phyloP scores from a whole-genome alignment of 352 stramenopile species.

The Phytophthora sojae region DNA sequence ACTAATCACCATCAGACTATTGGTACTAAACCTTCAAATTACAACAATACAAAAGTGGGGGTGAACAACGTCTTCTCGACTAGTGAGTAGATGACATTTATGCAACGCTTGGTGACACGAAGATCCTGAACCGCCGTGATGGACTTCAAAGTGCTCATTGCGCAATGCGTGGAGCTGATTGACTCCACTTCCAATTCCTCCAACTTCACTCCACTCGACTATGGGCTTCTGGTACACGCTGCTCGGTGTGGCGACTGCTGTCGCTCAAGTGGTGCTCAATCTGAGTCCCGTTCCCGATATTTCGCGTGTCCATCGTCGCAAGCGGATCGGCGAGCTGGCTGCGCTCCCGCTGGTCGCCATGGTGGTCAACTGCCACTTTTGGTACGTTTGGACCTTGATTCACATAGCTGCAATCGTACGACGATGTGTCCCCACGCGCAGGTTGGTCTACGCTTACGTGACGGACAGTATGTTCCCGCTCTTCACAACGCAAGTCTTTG shows the following conservation, averaged over 20 bases:
- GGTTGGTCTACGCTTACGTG: slow-evolving; percentile 38
- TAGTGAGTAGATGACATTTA: slow-evolving; percentile 6
- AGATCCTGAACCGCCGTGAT: slow-evolving; percentile 2
- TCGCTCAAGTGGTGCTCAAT: slow-evolving; percentile 24
- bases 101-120: slow-evolving; percentile 19
- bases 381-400: slow-evolving; percentile 13
- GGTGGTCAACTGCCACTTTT: slow-evolving; percentile 36
- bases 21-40: not conserved
- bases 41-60: slow-evolving; percentile 10
- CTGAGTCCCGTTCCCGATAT: slow-evolving; percentile 34
- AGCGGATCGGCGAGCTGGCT: slow-evolving; percentile 25
- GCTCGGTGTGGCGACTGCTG: slow-evolving; percentile 24
- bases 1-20: slow-evolving; percentile 16
- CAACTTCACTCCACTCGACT: not conserved
- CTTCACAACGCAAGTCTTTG: slow-evolving; percentile 32
- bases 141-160: not conserved
- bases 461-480: slow-evolving; percentile 37
- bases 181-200: slow-evolving; percentile 18
- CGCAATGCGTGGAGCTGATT: not conserved
- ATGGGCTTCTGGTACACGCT: slow-evolving; percentile 28
- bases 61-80: not conserved
- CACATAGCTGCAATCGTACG: not conserved
- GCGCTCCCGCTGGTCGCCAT: slow-evolving; percentile 25
- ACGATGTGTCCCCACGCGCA: not conserved
- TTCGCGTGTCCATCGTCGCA: slow-evolving; percentile 11